Percentiles rank a stretch among this genome's conserved stretches.
These are phyloP conservation scores for Diaporthe australafricana DNA, from an alignment of 2,329 filamentous ascomycete genomes.

Conservation along the genomic window DNA sequence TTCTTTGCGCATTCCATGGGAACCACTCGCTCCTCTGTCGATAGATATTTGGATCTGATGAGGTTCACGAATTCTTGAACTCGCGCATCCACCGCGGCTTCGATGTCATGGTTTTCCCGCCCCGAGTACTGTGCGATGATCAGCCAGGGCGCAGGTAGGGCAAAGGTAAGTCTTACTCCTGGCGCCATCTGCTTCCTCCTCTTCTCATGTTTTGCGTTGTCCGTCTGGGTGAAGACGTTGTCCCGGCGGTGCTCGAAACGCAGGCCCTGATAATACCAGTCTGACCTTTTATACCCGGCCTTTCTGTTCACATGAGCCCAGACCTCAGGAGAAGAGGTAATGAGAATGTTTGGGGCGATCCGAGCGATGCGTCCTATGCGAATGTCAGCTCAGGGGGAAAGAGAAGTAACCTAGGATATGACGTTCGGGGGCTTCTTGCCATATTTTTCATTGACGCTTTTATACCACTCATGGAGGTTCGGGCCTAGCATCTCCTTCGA, in stretches of 20 bases:
- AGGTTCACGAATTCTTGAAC: conserved; percentile 58
- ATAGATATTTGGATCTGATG: conserved; percentile 57
- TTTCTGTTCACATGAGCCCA: conserved; percentile 56
- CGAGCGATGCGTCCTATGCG: conserved; percentile 23
- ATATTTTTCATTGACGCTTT: background rate
- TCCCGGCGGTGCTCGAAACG: conserved; percentile 62
- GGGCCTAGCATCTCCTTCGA: background rate
- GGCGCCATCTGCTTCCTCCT: conserved; percentile 53
- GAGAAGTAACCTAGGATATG: background rate
- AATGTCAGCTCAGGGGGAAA: background rate
- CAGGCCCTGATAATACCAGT: conserved; percentile 58
- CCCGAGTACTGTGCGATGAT: conserved; percentile 61
- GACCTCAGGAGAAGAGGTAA: conserved; percentile 61
- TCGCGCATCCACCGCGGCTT: conserved; percentile 60
- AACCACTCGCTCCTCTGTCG: conserved; percentile 42
- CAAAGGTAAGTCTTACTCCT: background rate
- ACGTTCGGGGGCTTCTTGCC: background rate
- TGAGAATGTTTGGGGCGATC: conserved; percentile 51
- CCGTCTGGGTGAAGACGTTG: conserved; percentile 63
- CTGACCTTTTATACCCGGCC: conserved; percentile 53
- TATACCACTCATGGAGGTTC: background rate
- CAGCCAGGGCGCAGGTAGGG: conserved; percentile 37
- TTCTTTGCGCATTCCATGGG: conserved; percentile 60
- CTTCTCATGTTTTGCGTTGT: conserved; percentile 59
- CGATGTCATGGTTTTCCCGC: conserved; percentile 63